phyloP scores from a whole-genome alignment of 352 stramenopile species.

The Phytophthora pistaciae region DNA sequence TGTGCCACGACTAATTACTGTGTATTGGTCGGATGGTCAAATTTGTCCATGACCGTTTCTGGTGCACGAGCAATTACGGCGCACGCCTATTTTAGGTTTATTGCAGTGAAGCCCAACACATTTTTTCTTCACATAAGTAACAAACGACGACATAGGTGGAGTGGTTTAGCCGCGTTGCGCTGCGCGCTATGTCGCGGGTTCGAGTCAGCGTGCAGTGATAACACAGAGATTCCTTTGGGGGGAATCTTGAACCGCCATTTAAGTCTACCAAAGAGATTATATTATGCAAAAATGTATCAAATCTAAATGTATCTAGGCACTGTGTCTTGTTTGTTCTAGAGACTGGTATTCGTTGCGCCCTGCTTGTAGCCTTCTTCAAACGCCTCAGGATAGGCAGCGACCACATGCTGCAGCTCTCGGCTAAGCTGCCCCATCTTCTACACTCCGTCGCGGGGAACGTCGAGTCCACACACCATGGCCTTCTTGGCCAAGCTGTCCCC shows the following conservation, averaged over 20 bases:
- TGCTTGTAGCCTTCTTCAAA: constrained; percentile 10
- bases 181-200: too few species aligned
- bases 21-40: constrained; percentile 3
- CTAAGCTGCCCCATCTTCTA: constrained; percentile 12
- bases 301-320: neutral
- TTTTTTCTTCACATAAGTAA: too few species aligned
- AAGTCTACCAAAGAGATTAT: too few species aligned
- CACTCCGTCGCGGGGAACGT: constrained; percentile 10
- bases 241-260: too few species aligned
- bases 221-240: too few species aligned
- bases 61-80: neutral
- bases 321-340: neutral
- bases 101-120: too few species aligned
- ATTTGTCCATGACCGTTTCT: constrained; percentile 6
- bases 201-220: too few species aligned
- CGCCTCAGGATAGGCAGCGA: neutral
- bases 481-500: constrained; percentile 20
- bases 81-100: too few species aligned
- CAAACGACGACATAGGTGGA: too few species aligned
- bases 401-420: neutral
- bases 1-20: constrained; percentile 7
- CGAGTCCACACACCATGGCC: constrained; percentile 8
- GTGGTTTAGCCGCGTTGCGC: too few species aligned
- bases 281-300: neutral
- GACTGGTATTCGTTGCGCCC: neutral